A percentile compares a stretch with the other conserved stretches of the same genome.
phyloP scores from a whole-genome alignment of 441 rosid species.

The Dalechampia spathulata region DNA sequence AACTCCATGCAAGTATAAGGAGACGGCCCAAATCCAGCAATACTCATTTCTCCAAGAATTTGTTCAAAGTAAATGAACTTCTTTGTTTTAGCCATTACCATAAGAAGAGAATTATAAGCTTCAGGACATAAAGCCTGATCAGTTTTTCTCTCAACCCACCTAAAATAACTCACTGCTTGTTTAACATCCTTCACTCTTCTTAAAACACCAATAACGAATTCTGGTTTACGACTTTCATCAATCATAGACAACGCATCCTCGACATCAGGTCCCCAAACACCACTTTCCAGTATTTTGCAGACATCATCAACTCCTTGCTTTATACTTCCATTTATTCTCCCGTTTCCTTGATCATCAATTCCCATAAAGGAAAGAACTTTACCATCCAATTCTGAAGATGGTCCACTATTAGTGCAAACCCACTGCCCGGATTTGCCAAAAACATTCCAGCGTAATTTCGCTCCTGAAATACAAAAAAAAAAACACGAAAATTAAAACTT shows the following conservation, averaged over 20 bases:
- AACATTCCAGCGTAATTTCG: constrained; percentile 13
- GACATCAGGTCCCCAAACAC: constrained; percentile 63
- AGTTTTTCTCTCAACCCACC: constrained; percentile 66
- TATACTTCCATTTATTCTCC: constrained; percentile 23
- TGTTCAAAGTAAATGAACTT: constrained; percentile 58
- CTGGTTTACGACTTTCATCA: constrained; percentile 47
- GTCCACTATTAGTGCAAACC: constrained; percentile 33
- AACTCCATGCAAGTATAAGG: constrained; percentile 47
- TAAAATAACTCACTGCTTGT: constrained; percentile 53
- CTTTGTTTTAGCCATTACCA: constrained; percentile 55
- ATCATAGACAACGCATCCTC: constrained; percentile 54
- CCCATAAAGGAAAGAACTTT: constrained; percentile 12
- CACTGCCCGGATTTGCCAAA: constrained; percentile 22
- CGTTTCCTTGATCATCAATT: constrained; percentile 25
- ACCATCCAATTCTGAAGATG: constrained; percentile 20
- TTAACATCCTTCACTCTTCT: constrained; percentile 56
- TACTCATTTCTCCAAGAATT: constrained; percentile 79
- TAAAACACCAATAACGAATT: constrained; percentile 57
- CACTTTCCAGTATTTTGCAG: constrained; percentile 47
- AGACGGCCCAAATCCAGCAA: constrained; percentile 76
- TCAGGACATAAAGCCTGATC: constrained; percentile 56
- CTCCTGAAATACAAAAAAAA: constrained; percentile 32
- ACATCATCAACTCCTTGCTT: constrained; percentile 41
- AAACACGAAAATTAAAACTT: neutral
- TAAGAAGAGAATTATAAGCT: constrained; percentile 73